phyloP scores from a whole-genome alignment of 2,329 filamentous ascomycete genomes.

The Arthrobotrys iridis region DNA sequence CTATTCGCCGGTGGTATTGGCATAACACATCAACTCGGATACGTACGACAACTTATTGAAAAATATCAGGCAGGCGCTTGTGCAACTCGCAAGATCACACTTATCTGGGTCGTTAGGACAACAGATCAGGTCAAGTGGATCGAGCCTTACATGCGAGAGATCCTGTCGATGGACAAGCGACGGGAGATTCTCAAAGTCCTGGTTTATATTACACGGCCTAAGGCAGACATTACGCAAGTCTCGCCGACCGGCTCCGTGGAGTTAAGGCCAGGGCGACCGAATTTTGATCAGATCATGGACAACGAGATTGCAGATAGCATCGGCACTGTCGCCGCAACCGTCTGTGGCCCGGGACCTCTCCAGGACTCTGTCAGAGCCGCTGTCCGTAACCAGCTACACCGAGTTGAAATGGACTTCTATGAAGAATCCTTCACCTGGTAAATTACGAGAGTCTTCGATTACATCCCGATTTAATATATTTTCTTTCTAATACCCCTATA shows the following conservation, averaged over 20 bases:
- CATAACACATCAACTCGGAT: slow-evolving; percentile 93
- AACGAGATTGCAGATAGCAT: slow-evolving; percentile 83
- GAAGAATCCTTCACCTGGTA: slow-evolving; percentile 80
- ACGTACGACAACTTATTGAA: slow-evolving; percentile 78
- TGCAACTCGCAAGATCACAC: slow-evolving; percentile 46
- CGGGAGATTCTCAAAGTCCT: slow-evolving; percentile 85
- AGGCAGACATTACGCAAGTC: slow-evolving; percentile 81
- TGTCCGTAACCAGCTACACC: slow-evolving; percentile 72
- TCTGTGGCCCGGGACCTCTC: slow-evolving; percentile 78
- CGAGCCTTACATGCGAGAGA: slow-evolving; percentile 68
- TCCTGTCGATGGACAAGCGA: slow-evolving; percentile 81
- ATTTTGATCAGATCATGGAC: slow-evolving; percentile 79
- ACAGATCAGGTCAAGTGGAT: slow-evolving; percentile 58
- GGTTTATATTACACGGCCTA: slow-evolving; percentile 88
- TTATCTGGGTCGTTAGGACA: slow-evolving; percentile 51
- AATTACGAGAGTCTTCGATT: slow-evolving; percentile 52
- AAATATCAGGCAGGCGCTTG: slow-evolving; percentile 62
- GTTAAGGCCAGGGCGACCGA: slow-evolving; percentile 90
- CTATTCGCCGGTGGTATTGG: slow-evolving; percentile 93
- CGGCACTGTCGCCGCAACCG: slow-evolving; percentile 89
- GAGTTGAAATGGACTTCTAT: slow-evolving; percentile 77
- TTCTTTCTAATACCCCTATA: slow-evolving; percentile 20
- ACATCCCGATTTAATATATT: slow-evolving; percentile 5
- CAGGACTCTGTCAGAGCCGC: slow-evolving; percentile 78
- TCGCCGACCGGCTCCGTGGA: slow-evolving; percentile 82